Conservation (phyloP, 208 protist genomes). For the Trypanosoma scelopori region DNA sequence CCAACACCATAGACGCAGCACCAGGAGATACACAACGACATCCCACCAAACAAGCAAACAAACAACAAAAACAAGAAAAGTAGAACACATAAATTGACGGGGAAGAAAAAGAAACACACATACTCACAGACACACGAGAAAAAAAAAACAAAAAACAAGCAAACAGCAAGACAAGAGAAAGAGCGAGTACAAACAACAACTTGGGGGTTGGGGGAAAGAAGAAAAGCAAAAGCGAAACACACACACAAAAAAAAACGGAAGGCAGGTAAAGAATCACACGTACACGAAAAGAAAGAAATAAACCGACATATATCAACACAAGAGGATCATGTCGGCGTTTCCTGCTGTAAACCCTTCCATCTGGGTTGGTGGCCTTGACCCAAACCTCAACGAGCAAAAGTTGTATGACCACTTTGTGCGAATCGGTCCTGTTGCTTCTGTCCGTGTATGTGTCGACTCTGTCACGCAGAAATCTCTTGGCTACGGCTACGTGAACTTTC, state of each 20-base stretch:
- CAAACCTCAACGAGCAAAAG: conserved; percentile 93
- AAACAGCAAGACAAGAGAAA: conserved; percentile 14
- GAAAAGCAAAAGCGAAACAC: conserved; percentile 29
- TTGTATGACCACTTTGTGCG: conserved; percentile 98
- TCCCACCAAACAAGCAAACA: too few species aligned
- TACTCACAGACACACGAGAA: too few species aligned
- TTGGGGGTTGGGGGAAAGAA: too few species aligned
- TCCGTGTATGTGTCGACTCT: conserved; percentile 97
- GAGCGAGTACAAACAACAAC: too few species aligned
- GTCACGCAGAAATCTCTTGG: conserved; percentile 97
- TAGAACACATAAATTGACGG: too few species aligned
- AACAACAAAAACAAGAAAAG: too few species aligned
- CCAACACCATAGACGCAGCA: conserved; percentile 18
- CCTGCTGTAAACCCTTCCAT: conserved; percentile 92
- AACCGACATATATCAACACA: neutral
- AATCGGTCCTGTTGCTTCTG: conserved; percentile 96
- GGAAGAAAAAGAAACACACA: too few species aligned
- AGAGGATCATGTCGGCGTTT: conserved; percentile 29
- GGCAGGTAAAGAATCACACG: conserved; percentile 13
- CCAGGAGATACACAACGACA: too few species aligned
- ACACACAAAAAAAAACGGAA: neutral
- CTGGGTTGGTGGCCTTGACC: conserved; percentile 97
- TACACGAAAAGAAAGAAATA: conserved; percentile 6
- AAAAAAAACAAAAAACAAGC: conserved; percentile 23
- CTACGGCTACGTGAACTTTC: conserved; percentile 99